Base-by-base conservation (phyloP, 768 basidiomycete genomes). In the Mycena haematopus region DNA sequence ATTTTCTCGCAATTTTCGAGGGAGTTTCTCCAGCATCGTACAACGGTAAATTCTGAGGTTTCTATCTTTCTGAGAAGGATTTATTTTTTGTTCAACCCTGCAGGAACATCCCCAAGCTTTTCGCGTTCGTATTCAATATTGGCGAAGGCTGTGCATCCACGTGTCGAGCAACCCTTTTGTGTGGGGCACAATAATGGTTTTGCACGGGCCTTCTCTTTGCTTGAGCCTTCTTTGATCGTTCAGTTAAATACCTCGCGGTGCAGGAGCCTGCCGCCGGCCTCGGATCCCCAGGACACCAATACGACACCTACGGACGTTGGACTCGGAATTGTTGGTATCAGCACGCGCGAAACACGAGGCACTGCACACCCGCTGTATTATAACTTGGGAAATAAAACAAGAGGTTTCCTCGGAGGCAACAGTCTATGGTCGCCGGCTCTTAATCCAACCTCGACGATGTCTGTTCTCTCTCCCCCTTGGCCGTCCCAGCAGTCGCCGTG, bases 321-420 rank as follows among this genome's bases (percentile, higher is more conserved):
- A n/a, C n/a, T n/a, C n/a, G n/a, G 24, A 44, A 40, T 52, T 55
- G 52, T 59, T 36, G 8, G 33, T n/a, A 46, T 60, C 58, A 60
- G 11, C 57, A 64, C 64, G 59, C 64, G 31, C 55, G 2, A 29
- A 56, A 65, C 58, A 65, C 64, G 64, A 65, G 64, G 64, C 63
- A 56, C 53, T 61, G 58, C 55, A 38, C 58, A 31, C 3, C 22
- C 35, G 44, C 24, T 36, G n/a, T 65, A 65, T 52, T 42, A 42
- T 19, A n/a, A 42, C 36, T 56, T 50, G 55, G 61, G 49, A 54
- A 19, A 44, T 11, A 15, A 51, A 55, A 27, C 58, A 59, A 50
- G 52, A 40, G 45, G 53, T 54, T 50, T 19, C 53, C 60, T 50
- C 53, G 60, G 60, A 61, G 19, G 49, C 59, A 62, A 56, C 46